Base-by-base conservation (phyloP, 2,329 filamentous ascomycete genomes). In the Thermothelomyces thermophilus region DNA sequence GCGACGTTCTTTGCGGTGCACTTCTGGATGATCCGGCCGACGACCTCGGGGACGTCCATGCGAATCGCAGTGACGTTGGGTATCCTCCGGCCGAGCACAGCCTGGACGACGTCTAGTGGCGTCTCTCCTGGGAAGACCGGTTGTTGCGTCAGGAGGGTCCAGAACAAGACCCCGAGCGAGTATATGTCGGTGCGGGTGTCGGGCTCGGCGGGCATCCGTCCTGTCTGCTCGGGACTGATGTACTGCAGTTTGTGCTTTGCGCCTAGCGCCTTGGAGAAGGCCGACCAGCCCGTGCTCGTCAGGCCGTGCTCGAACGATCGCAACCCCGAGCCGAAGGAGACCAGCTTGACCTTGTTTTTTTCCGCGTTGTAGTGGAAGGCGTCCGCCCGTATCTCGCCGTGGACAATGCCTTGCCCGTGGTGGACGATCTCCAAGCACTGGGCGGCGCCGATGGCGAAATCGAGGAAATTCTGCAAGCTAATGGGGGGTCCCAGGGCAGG, bases 181-280 rank as follows among this genome's bases (percentile, higher is more conserved):
- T 96, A 96, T 28, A 96, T 94, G 66, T 97, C 91, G 14, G 91
- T 96, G 35, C 91, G 80, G 37, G 80, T 87, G 67, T 96, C 91
- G 1, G 91, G 91, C 65, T 96, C 90, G 3, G 87, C 89, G 2
- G 90, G 87, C 78, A 96, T 86, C 17, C 91, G 83, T 13, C 91
- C 91, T 2, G 91, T 96, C 71, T 96, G 91, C 64, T 97, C 91
- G 0, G 91, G 90, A 41, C 90, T 91, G 63, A 96, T 94, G 63
- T 89, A 96, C 45, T 90, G 82, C 17, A 97, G 73, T 67, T 95
- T 95, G 63, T 90, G 84, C 68, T 89, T 90, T 35, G 90, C 87
- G 2, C 90, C 90, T 7, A 90, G 70, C 64, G 96, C 87, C 52
- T 86, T 84, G 11, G 87, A 91, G 9, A 96, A 70, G 0, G 79